Conservation (phyloP, 140 eudicot genomes). For the Anethum foeniculum region DNA sequence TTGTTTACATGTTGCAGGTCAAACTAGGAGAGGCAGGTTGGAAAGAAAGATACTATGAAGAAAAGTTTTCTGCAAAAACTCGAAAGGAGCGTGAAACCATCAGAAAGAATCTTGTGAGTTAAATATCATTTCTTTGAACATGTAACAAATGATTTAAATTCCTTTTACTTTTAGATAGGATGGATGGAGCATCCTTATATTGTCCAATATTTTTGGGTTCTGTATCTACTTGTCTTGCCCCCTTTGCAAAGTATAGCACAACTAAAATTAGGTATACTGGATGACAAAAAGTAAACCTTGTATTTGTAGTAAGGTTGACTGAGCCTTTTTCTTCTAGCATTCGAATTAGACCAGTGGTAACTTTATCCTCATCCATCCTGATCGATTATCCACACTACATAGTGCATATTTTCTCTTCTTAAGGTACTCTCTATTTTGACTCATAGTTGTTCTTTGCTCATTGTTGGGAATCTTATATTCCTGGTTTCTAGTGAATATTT, state of each 20-base stretch:
- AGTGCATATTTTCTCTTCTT: background rate
- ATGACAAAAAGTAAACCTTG: background rate
- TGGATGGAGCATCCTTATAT: background rate
- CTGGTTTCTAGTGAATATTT: background rate
- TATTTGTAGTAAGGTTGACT: background rate
- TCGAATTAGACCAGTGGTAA: background rate
- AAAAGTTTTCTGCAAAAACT: constrained; percentile 65
- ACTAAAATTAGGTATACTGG: background rate
- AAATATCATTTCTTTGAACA: background rate
- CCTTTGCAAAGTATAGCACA: background rate
- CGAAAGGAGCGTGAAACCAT: constrained; percentile 66
- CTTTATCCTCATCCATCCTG: background rate
- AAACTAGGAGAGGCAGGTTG: constrained; percentile 90
- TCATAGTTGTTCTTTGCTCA: background rate
- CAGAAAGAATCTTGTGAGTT: constrained; percentile 71
- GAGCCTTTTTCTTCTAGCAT: background rate
- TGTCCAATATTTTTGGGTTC: background rate
- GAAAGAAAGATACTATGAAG: constrained; percentile 95
- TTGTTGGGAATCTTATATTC: background rate
- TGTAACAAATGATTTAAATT: background rate
- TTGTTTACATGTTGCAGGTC: constrained; percentile 32
- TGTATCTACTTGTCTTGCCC: background rate
- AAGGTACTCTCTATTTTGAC: background rate
- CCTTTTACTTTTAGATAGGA: background rate
- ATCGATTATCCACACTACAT: background rate